A percentile compares a stretch with the other conserved stretches of the same genome.
phyloP scores from a whole-genome alignment of 2,329 filamentous ascomycete species.

The Aspergillus tanneri region DNA sequence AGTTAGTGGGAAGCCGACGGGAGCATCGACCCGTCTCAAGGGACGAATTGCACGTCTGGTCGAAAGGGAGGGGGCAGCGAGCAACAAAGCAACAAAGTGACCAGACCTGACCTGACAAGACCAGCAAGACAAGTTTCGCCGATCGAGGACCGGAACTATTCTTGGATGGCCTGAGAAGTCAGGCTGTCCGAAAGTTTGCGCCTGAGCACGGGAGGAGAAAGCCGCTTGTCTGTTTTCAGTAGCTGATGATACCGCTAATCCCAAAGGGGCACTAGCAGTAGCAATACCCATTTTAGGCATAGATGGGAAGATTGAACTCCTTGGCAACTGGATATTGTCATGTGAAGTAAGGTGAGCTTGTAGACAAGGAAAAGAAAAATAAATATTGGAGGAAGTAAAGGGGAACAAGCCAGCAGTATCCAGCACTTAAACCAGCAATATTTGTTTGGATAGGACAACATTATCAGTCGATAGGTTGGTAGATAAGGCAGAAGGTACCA shows the following conservation, averaged over 20 bases:
- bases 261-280: constrained; percentile 8
- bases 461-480: too few relatives aligned
- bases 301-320: constrained; percentile 4
- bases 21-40: constrained; percentile 9
- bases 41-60: constrained; percentile 12
- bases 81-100: too few relatives aligned
- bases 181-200: constrained; percentile 9
- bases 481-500: too few relatives aligned
- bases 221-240: constrained; percentile 12
- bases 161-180: constrained; percentile 13
- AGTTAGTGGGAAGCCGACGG: constrained; percentile 1
- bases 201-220: constrained; percentile 8
- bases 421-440: too few relatives aligned
- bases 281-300: constrained; percentile 11
- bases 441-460: not conserved
- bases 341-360: constrained; percentile 1
- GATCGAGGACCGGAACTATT: not conserved
- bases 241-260: constrained; percentile 3
- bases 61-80: constrained; percentile 4
- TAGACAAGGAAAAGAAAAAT: not conserved
- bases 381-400: too few relatives aligned
- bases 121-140: too few relatives aligned
- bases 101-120: too few relatives aligned
- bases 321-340: constrained; percentile 1
- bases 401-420: too few relatives aligned